Percentiles rank a stretch among this genome's conserved stretches.
phyloP scores from a whole-genome alignment of 495 filamentous ascomycete genomes.

The Tricharina praecox region DNA sequence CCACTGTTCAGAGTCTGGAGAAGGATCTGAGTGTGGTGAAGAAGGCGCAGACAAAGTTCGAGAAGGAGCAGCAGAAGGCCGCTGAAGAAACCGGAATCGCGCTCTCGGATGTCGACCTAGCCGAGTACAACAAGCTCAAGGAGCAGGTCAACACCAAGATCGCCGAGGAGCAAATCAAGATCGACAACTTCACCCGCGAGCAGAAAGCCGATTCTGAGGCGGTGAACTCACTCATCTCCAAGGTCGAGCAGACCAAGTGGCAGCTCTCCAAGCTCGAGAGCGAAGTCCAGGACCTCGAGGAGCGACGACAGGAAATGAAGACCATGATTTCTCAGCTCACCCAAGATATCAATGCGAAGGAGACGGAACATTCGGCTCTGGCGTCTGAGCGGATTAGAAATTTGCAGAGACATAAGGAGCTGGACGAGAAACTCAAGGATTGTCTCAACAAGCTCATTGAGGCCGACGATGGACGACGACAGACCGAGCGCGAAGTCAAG shows the following conservation, averaged over 20 bases:
- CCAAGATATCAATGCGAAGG: conserved; percentile 70
- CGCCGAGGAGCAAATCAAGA: conserved; percentile 60
- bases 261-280: conserved; percentile 53
- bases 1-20: conserved; percentile 48
- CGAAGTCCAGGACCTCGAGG: conserved; percentile 51
- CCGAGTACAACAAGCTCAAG: conserved; percentile 73
- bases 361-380: conserved; percentile 70
- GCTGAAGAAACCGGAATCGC: conserved; percentile 73
- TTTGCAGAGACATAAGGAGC: conserved; percentile 63
- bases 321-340: conserved; percentile 45
- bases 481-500: conserved; percentile 61
- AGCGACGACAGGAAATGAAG: conserved; percentile 45
- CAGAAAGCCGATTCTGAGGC: conserved; percentile 79
- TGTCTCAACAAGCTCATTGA: conserved; percentile 62
- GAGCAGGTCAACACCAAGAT: conserved; percentile 76
- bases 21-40: conserved; percentile 70
- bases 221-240: conserved; percentile 67
- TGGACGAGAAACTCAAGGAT: conserved; percentile 77
- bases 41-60: conserved; percentile 80
- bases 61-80: conserved; percentile 65
- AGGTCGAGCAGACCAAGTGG: conserved; percentile 60
- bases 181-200: conserved; percentile 69
- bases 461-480: conserved; percentile 64
- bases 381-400: conserved; percentile 69
- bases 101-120: conserved; percentile 67